Conservation (phyloP, 2,329 filamentous ascomycete species). For the Pseudogymnoascus sp. region DNA sequence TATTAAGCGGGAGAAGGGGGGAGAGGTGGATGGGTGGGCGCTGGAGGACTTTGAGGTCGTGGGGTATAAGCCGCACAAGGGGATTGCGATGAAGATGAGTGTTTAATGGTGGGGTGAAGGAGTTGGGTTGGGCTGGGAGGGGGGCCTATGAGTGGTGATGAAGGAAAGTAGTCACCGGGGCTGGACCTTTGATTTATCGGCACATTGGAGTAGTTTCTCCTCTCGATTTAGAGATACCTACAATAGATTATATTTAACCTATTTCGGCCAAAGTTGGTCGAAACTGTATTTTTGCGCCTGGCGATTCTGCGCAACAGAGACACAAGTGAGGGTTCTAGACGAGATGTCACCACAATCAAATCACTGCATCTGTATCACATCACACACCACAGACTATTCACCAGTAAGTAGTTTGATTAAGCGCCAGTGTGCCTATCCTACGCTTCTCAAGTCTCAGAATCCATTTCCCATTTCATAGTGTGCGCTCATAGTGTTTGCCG, state of each 20-base stretch:
- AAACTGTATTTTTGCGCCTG: neutral
- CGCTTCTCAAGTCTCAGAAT: neutral
- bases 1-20: conserved; percentile 58
- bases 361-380: neutral
- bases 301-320: neutral
- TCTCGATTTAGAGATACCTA: neutral
- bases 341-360: neutral
- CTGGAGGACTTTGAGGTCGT: conserved; percentile 79
- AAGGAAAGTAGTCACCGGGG: neutral
- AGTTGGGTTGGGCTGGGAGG: neutral
- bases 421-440: conserved; percentile 1
- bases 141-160: neutral
- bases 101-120: conserved; percentile 43
- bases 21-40: conserved; percentile 83
- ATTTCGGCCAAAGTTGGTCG: neutral
- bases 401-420: conserved; percentile 1
- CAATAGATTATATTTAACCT: neutral
- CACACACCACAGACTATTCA: neutral
- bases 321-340: neutral
- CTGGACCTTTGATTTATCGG: neutral
- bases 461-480: neutral
- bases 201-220: neutral
- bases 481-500: neutral
- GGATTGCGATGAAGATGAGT: conserved; percentile 98
- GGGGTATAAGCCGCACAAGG: conserved; percentile 84